phyloP scores from a whole-genome alignment of 2,329 filamentous ascomycete genomes.

The Xylaria sp. region DNA sequence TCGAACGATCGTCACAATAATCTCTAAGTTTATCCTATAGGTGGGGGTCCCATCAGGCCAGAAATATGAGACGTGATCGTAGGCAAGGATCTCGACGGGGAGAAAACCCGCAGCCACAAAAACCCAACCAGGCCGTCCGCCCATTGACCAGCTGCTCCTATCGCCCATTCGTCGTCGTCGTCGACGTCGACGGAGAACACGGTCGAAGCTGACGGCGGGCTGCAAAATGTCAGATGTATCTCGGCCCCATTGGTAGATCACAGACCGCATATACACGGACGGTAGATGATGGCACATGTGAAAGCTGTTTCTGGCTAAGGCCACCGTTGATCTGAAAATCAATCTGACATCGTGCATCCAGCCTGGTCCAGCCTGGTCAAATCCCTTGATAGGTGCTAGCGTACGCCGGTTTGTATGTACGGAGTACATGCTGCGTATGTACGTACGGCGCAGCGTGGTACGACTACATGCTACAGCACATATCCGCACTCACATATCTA shows the following conservation, averaged over 20 bases:
- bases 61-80: constrained; percentile 25
- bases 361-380: no score
- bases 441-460: constrained; percentile 31
- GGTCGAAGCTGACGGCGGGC: not conserved
- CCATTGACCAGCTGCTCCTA: not conserved
- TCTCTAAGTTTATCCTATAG: constrained; percentile 23
- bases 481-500: constrained; percentile 41
- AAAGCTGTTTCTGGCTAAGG: constrained; percentile 26
- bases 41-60: constrained; percentile 18
- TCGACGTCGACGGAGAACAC: not conserved
- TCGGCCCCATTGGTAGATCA: not conserved
- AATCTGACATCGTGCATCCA: constrained; percentile 40
- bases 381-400: constrained; percentile 30
- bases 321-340: constrained; percentile 33
- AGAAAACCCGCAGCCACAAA: constrained; percentile 5
- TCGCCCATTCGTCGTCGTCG: constrained; percentile 11
- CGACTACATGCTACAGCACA: constrained; percentile 35
- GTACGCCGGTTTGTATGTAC: constrained; percentile 26
- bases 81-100: constrained; percentile 25
- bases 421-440: constrained; percentile 27
- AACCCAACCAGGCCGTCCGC: constrained; percentile 1
- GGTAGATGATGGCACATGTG: constrained; percentile 8
- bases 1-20: constrained; percentile 26
- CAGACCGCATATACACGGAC: not conserved
- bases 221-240: constrained; percentile 3